Evolutionary conservation across 257 asterid species (phyloP), one percentile per base, ranked within the genome.

Genomic region (Solanum etuberosum): DNA sequence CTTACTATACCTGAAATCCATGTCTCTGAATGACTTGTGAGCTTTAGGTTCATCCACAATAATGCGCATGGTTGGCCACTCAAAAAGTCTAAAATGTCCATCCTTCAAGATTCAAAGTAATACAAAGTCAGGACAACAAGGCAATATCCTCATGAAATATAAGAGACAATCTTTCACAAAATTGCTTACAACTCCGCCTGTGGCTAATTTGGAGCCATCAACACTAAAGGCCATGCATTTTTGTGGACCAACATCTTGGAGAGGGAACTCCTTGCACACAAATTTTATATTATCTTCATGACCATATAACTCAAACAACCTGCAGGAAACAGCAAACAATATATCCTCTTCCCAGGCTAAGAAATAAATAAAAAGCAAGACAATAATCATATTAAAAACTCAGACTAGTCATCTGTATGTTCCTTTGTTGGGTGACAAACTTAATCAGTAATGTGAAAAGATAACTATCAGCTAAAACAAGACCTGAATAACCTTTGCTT

Each of bases 11-110:
- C 99, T 97, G 87, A 96, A 97, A 92, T 97, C 99, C 95, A 97
- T 95, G 90, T 97, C 99, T 88, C 90, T 96, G 90, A 96, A 95
- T 82, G 99, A 97, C 91, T 97, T 95, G 94, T 97, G 99, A 87
- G 99, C 99, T 89, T 92, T 90, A 88, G 94, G 98, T 92, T 97
- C 99, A 73, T 96, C 98, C 76, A 93, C 88, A 89, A 95, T 90
- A 87, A 89, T 76, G 34, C 88, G 90, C 96, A 95, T 90, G 85
- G 86, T 93, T 81, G 99, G 99, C 99, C 99, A 97, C 90, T 96
- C 98, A 51, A 95, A 94, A 81, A 97, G 91, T 90, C 98, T 95
- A 89, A 97, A 95, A 91, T 91, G 92, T 84, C 99, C 99, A 89
- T 96, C 98, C 99, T 97, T 91, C 85, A 91, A 87, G 86, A 90